Evolutionary conservation across 1,284 basidiomycete species (phyloP).

Genomic region (Leccinum subfulvum): DNA sequence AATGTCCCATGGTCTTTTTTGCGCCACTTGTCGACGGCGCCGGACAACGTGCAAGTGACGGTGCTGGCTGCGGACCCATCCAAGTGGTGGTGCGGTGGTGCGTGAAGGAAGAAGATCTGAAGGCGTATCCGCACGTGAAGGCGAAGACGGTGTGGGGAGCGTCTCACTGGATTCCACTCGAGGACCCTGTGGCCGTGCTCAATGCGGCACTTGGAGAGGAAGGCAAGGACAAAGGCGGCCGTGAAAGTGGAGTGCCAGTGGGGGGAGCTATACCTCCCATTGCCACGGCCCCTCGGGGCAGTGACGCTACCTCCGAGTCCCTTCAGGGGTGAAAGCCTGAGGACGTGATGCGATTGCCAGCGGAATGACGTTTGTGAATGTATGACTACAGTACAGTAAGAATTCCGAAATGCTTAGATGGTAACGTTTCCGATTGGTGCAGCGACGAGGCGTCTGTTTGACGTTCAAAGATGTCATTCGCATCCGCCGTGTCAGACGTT

Average conservation of each 20-base stretch:
- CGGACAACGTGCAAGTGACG: constrained; percentile 17
- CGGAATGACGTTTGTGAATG: too few species aligned
- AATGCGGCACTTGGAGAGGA: constrained; percentile 11
- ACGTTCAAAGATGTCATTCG: too few species aligned
- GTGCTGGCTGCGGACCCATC: constrained; percentile 20
- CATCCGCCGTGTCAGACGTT: too few species aligned
- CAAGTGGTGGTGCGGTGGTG: not conserved
- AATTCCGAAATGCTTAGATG: too few species aligned
- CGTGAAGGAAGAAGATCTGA: constrained; percentile 9
- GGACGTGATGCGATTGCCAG: not conserved
- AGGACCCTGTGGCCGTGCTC: constrained; percentile 13
- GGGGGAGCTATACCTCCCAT: too few species aligned
- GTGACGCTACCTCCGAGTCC: too few species aligned
- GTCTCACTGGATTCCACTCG: constrained; percentile 10
- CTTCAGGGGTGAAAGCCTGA: not conserved
- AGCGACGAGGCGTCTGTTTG: not conserved
- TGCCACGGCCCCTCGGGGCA: too few species aligned
- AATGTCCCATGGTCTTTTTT: constrained; percentile 21
- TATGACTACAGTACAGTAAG: too few species aligned
- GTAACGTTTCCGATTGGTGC: not conserved
- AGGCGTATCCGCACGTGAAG: constrained; percentile 11
- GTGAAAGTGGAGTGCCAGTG: not conserved
- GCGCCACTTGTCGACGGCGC: not conserved
- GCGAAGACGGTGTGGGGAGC: constrained; percentile 12
- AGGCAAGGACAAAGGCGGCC: not conserved